Evolutionary conservation across 2,329 filamentous ascomycete genomes (phyloP), one percentile per base, ranked within the genome.

Genomic region (Venturia carpophila): DNA sequence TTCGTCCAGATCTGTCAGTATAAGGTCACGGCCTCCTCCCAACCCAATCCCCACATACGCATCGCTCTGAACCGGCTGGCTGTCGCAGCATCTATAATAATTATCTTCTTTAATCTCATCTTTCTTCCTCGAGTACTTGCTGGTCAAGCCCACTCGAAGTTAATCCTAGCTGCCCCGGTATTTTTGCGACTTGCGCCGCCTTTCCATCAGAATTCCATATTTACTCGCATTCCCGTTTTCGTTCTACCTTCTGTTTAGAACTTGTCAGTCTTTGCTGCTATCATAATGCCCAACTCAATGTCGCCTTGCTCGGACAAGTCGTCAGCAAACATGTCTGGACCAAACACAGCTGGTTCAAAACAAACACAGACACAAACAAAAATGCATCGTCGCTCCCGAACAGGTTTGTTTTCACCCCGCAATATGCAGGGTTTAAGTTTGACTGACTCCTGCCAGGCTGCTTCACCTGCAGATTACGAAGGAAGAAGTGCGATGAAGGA

Each of bases 351-450:
- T 69, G 91, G 89, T 67, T 74, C 78, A 68, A 81, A 66, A 62
- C 71, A 74, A 79, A 80, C 84, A 62, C 71, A 74, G 79, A 80
- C 84, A 73, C 88, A 90, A 78, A 79, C 86, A 72, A 93, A 96
- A 81, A 92, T 94, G 87, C 93, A 97, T 78, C 87, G 92, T 76
- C 86, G 93, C 73, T 97, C 93, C 77, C 87, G 93, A 79, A 95
- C 92, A 86, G 92, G 92, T 96, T 84, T 74, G 88, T 84, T 64
- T 55, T 47, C 66, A n/a, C 64, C 30, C 39, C 39, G 41, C 56
- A 61, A 64, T 56, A n/a, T 61, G 45, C 56, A 64, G 56, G 37
- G 60, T 42, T 47, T 34, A 65, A 34, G 19, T 55, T 67, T 64
- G 65, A 67, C 73, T 79, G 73, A 77, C 73, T 62, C 24, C 24